These are phyloP conservation scores for Xylaria sp. DNA, from an alignment of 2,329 filamentous ascomycete species.

Conservation along the genomic window DNA sequence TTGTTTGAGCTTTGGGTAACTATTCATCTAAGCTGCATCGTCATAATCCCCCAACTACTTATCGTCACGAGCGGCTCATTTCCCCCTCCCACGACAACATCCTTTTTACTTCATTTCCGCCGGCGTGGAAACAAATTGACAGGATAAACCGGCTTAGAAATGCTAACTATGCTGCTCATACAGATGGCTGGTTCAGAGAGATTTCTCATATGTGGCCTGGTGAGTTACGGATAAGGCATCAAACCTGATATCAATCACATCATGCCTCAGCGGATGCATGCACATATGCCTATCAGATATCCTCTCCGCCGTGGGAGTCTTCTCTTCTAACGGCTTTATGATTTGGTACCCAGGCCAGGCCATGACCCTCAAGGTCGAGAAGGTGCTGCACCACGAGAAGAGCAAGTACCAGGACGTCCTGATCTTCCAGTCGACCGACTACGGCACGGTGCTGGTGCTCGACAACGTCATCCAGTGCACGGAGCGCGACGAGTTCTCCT, in stretches of 20 bases:
- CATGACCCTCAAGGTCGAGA: constrained; percentile 98
- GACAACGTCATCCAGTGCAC: constrained; percentile 99
- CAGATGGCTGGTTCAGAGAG: constrained; percentile 99
- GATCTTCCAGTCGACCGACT: constrained; percentile 97
- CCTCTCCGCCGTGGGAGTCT: neutral
- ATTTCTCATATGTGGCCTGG: constrained; percentile 98
- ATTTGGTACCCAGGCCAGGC: constrained; percentile 76
- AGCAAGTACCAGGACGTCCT: constrained; percentile 99
- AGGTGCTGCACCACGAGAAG: constrained; percentile 99
- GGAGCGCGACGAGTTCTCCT: constrained; percentile 98
- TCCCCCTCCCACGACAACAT: too few relatives aligned
- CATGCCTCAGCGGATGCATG: neutral
- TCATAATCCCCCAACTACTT: neutral
- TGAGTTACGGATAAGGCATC: constrained; percentile 50
- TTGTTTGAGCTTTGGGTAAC: too few relatives aligned
- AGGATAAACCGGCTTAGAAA: neutral
- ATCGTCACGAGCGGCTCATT: neutral
- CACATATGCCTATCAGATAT: neutral
- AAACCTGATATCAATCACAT: neutral
- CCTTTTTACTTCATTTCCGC: neutral
- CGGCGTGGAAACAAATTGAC: neutral
- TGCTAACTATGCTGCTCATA: constrained; percentile 33
- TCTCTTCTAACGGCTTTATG: constrained; percentile 19
- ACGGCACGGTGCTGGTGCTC: constrained; percentile 94
- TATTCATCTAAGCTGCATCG: too few relatives aligned